Conservation (phyloP, 2,329 filamentous ascomycete species). For the Sclerotinia spermophila region DNA sequence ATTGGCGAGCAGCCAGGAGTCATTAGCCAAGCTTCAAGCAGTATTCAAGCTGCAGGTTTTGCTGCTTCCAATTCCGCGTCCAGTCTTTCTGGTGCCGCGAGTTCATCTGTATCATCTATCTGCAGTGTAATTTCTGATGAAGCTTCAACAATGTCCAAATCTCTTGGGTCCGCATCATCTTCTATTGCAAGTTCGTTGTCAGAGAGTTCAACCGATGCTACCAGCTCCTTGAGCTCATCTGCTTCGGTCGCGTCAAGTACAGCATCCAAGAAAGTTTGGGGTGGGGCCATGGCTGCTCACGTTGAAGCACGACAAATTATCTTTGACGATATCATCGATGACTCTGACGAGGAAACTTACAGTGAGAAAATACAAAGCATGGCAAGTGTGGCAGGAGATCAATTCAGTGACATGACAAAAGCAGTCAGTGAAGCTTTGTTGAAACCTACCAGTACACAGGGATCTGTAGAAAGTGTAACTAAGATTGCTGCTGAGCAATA, state of each 20-base stretch:
- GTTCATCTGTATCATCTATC: slow-evolving; percentile 28
- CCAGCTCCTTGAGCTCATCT: slow-evolving; percentile 29
- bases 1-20: slow-evolving; percentile 28
- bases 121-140: slow-evolving; percentile 22
- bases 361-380: slow-evolving; percentile 50
- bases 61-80: slow-evolving; percentile 29
- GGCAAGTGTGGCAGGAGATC: slow-evolving; percentile 49
- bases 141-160: slow-evolving; percentile 28
- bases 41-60: slow-evolving; percentile 31
- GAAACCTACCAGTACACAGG: slow-evolving; percentile 42
- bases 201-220: slow-evolving; percentile 33
- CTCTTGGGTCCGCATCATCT: slow-evolving; percentile 32
- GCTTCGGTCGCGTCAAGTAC: slow-evolving; percentile 31
- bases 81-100: slow-evolving; percentile 28
- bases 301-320: slow-evolving; percentile 50
- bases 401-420: slow-evolving; percentile 50
- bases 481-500: slow-evolving; percentile 56
- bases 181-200: slow-evolving; percentile 38
- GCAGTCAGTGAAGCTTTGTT: slow-evolving; percentile 54
- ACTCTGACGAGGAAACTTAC: slow-evolving; percentile 43
- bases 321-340: slow-evolving; percentile 45
- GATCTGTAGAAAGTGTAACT: slow-evolving; percentile 44
- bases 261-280: slow-evolving; percentile 49
- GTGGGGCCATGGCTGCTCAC: slow-evolving; percentile 38
- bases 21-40: slow-evolving; percentile 34